These are phyloP conservation scores for Anisogramma anomala DNA, from an alignment of 2,329 filamentous ascomycete genomes.

Conservation along the genomic window DNA sequence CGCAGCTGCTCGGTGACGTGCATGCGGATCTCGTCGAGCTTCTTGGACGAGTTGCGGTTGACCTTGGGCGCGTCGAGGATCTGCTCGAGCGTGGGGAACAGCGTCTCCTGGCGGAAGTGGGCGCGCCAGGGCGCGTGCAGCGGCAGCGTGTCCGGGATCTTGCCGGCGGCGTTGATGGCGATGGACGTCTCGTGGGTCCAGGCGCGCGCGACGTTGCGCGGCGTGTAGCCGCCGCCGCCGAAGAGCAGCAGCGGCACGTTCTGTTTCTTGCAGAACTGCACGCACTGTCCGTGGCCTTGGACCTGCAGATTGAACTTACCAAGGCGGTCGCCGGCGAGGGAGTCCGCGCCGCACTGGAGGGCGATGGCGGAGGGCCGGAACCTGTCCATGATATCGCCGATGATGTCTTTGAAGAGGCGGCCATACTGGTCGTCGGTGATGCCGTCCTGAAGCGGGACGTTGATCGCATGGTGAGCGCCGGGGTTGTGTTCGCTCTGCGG, in stretches of 20 bases:
- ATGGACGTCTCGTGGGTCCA: conserved; percentile 97
- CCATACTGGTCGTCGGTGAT: conserved; percentile 87
- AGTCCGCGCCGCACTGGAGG: conserved; percentile 91
- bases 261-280: conserved; percentile 75
- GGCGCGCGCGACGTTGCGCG: conserved; percentile 86
- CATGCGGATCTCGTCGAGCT: conserved; percentile 62
- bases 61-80: conserved; percentile 54
- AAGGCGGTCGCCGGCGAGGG: conserved; percentile 80
- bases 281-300: conserved; percentile 82
- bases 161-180: conserved; percentile 62
- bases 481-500: conserved; percentile 73
- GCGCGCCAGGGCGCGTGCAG: conserved; percentile 72
- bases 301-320: conserved; percentile 97
- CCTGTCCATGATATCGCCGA: conserved; percentile 64
- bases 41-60: conserved; percentile 70
- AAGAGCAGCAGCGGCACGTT: conserved; percentile 77
- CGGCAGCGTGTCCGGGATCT: conserved; percentile 63
- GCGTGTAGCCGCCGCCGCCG: conserved; percentile 91
- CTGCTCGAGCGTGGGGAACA: conserved; percentile 77
- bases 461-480: conserved; percentile 79
- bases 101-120: conserved; percentile 76
- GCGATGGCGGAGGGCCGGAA: conserved; percentile 89
- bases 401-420: conserved; percentile 70
- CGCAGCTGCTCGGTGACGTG: conserved; percentile 75
- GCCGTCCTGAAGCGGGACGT: conserved; percentile 81